Conservation (phyloP, 306 rosid species). For the Cucumis cinereus region DNA sequence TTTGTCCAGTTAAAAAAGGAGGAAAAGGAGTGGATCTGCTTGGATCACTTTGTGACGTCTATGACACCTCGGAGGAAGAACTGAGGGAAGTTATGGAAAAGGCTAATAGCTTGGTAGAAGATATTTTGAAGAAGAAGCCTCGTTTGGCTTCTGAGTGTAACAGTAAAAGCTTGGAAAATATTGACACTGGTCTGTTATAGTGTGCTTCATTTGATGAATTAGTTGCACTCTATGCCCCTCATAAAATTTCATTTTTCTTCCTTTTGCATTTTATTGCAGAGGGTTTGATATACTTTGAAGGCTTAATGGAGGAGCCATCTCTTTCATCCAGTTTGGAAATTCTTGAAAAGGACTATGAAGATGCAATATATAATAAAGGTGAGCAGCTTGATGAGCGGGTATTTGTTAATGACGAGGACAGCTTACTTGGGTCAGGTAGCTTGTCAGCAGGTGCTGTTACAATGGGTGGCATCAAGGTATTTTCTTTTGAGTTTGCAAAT, state of each 20-base stretch:
- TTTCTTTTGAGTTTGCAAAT: constrained; percentile 5
- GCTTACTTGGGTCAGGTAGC: constrained; percentile 75
- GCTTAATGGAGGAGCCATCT: constrained; percentile 58
- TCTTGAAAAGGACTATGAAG: constrained; percentile 68
- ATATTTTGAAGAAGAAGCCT: constrained; percentile 70
- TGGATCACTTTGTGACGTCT: constrained; percentile 73
- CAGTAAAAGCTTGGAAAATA: constrained; percentile 48
- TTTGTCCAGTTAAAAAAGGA: constrained; percentile 54
- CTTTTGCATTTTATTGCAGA: constrained; percentile 29
- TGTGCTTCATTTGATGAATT: background rate
- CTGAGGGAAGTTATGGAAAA: constrained; percentile 69
- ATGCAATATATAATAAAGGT: constrained; percentile 47
- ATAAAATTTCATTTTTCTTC: constrained; percentile 4
- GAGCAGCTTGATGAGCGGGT: constrained; percentile 85
- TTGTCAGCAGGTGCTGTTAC: constrained; percentile 53
- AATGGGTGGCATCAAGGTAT: constrained; percentile 67
- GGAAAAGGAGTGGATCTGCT: constrained; percentile 68
- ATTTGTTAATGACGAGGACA: constrained; percentile 74
- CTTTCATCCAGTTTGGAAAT: constrained; percentile 44
- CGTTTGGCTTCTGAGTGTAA: constrained; percentile 57
- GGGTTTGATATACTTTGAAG: constrained; percentile 75
- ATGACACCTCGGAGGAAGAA: constrained; percentile 76
- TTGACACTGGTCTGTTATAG: constrained; percentile 50
- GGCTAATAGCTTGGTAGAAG: constrained; percentile 60
- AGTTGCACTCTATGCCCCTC: background rate